Evolutionary conservation across 768 basidiomycete genomes (phyloP).

Genomic region (Tephrocybe sp.): DNA sequence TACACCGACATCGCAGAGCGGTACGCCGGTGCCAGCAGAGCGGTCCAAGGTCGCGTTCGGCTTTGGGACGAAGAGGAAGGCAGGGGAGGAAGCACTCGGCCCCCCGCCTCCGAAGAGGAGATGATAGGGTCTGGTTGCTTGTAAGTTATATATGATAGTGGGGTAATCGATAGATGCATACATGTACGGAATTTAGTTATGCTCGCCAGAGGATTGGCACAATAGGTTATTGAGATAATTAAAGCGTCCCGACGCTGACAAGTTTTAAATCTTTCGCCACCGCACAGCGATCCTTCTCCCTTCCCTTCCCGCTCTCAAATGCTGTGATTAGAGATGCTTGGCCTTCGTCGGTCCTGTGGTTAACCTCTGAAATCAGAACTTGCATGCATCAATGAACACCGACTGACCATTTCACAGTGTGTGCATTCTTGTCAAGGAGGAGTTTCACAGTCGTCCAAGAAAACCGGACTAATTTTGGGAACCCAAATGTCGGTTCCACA

Average conservation of each 20-base stretch:
- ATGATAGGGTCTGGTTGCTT: conserved; percentile 18
- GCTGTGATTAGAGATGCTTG: conserved; percentile 74
- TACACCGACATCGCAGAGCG: conserved; percentile 44
- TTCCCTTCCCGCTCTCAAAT: conserved; percentile 67
- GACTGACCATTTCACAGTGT: conserved; percentile 76
- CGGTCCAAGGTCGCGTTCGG: conserved; percentile 77
- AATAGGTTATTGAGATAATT: conserved; percentile 16
- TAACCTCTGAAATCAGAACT: not conserved
- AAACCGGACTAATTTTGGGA: conserved; percentile 86
- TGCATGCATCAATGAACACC: not conserved
- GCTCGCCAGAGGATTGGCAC: not conserved
- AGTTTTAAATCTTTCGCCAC: conserved; percentile 77
- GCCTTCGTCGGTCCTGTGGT: conserved; percentile 77
- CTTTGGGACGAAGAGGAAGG: conserved; percentile 79
- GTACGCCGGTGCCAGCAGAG: conserved; percentile 62
- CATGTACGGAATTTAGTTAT: conserved; percentile 3
- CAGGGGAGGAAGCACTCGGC: conserved; percentile 64
- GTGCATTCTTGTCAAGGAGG: conserved; percentile 76
- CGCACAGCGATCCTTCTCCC: conserved; percentile 73
- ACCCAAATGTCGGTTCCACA: conserved; percentile 89
- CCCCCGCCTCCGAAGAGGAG: conserved; percentile 67
- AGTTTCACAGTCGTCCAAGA: conserved; percentile 95
- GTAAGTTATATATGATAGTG: conserved; percentile 3
- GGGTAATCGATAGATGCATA: not conserved
- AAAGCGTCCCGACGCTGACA: conserved; percentile 68